Conservation (phyloP, 1,139 yeast genomes). For the Magnusiomyces paraingens region DNA sequence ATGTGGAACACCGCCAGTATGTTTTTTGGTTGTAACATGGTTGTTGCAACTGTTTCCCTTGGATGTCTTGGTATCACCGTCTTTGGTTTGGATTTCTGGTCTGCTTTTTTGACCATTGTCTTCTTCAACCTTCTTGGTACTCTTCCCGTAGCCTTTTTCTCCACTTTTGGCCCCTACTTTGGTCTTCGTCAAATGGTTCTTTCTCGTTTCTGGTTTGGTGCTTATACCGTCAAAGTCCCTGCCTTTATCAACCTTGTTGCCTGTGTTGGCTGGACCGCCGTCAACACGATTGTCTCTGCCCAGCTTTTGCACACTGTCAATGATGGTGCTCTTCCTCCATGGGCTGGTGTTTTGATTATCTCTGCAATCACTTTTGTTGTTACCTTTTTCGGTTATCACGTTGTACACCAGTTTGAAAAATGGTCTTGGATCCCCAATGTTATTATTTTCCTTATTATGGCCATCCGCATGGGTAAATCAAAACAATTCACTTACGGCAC, state of each 20-base stretch:
- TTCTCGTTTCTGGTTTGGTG: constrained; percentile 73
- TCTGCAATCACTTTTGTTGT: constrained; percentile 62
- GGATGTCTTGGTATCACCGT: constrained; percentile 68
- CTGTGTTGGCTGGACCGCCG: constrained; percentile 97
- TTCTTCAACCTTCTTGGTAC: constrained; percentile 72
- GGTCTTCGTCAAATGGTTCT: constrained; percentile 88
- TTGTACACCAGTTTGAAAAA: constrained; percentile 76
- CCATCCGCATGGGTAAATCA: constrained; percentile 66
- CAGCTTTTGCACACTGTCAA: constrained; percentile 76
- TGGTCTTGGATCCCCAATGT: constrained; percentile 85
- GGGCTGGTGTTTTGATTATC: constrained; percentile 84
- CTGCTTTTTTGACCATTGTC: constrained; percentile 52
- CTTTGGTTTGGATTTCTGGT: constrained; percentile 56
- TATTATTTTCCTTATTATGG: constrained; percentile 64
- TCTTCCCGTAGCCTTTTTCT: constrained; percentile 73
- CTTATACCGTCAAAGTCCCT: constrained; percentile 66
- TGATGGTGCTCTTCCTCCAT: constrained; percentile 62
- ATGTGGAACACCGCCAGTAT: constrained; percentile 69
- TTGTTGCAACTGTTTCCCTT: constrained; percentile 72
- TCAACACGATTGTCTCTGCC: constrained; percentile 85
- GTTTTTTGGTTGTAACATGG: constrained; percentile 93
- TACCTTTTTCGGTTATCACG: constrained; percentile 77
- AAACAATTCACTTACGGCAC: constrained; percentile 49
- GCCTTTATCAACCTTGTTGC: constrained; percentile 74
- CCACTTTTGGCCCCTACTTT: constrained; percentile 74